These are phyloP conservation scores for Tillandsia fasciculata DNA, from an alignment of 176 grass and related monocot species.

Conservation along the genomic window DNA sequence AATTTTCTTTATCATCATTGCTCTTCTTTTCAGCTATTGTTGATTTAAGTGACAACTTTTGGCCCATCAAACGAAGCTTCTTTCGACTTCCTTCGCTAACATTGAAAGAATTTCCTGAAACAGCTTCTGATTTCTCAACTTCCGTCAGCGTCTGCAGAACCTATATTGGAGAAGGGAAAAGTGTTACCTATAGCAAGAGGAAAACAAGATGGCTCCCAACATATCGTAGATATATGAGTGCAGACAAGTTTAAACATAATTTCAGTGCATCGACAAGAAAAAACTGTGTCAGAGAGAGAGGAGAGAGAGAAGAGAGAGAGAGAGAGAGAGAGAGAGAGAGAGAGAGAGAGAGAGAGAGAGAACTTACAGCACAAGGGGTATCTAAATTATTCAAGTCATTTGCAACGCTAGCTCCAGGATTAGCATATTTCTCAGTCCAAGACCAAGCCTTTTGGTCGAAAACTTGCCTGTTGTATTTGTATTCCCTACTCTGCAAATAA, in stretches of 20 bases:
- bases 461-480: constrained; percentile 67
- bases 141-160: constrained; percentile 29
- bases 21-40: constrained; percentile 29
- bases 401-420: constrained; percentile 29
- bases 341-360: no score
- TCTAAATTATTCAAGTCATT: constrained; percentile 10
- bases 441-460: constrained; percentile 64
- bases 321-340: no score
- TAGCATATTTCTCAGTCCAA: constrained; percentile 76
- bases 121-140: constrained; percentile 15
- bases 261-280: no score
- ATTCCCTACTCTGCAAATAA: constrained; percentile 58
- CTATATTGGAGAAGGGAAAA: constrained; percentile 1
- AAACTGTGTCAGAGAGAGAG: no score
- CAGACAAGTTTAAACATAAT: no score
- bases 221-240: no score
- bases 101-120: constrained; percentile 20
- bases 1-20: constrained; percentile 40
- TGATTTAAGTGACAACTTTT: constrained; percentile 43
- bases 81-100: constrained; percentile 27
- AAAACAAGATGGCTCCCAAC: no score
- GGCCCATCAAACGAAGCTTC: constrained; percentile 39
- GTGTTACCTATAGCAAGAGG: no score
- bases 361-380: background rate
- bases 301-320: no score